phyloP scores from a whole-genome alignment of 2,329 filamentous ascomycete species.

The Fusarium buharicum region DNA sequence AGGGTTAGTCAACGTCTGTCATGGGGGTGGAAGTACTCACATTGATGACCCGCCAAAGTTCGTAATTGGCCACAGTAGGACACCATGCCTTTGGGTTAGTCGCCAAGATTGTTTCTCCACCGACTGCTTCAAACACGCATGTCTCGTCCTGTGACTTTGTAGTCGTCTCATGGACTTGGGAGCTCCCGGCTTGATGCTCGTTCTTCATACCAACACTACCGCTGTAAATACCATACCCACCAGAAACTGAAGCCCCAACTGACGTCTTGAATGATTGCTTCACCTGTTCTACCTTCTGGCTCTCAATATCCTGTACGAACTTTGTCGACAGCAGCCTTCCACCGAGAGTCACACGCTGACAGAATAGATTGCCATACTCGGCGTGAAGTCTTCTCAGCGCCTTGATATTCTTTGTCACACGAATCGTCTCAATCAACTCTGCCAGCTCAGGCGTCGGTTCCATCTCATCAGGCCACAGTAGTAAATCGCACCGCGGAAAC shows the following conservation, averaged over 20 bases:
- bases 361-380: background rate
- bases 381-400: background rate
- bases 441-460: background rate
- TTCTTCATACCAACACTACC: background rate
- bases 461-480: background rate
- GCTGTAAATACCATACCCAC: background rate
- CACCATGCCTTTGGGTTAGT: background rate
- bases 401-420: background rate
- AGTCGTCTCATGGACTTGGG: background rate
- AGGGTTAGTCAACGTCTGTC: background rate
- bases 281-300: background rate
- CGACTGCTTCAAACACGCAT: background rate
- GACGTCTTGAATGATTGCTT: slow-evolving; percentile 3
- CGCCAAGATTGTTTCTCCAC: slow-evolving; percentile 1
- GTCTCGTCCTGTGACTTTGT: background rate
- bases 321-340: background rate
- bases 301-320: background rate
- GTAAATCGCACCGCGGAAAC: background rate
- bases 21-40: background rate
- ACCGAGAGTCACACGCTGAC: background rate
- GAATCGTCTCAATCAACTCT: background rate
- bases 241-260: background rate
- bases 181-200: too few species aligned
- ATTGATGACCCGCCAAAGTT: slow-evolving; percentile 1
- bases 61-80: background rate